Percentiles rank a stretch among this genome's conserved stretches.
Evolutionary conservation across 2,329 filamentous ascomycete species (phyloP).

Genomic region (Aspergillus sp.): DNA sequence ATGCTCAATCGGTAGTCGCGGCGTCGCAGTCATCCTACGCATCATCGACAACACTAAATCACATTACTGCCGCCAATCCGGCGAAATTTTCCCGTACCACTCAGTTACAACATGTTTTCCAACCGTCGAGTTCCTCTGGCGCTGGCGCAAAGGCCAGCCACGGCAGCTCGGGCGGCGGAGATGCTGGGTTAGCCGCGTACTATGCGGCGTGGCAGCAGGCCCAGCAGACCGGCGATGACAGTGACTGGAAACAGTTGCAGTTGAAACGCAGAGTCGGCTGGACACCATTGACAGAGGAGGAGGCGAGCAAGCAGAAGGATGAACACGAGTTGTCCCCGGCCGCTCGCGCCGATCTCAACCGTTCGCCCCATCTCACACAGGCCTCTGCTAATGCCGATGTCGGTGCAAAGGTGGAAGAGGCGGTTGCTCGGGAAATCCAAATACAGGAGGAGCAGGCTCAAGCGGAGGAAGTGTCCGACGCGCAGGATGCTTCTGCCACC

Average conservation of each 20-base stretch:
- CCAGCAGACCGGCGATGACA: slow-evolving; percentile 66
- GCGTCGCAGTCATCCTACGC: slow-evolving; percentile 84
- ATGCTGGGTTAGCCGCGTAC: slow-evolving; percentile 81
- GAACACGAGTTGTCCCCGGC: slow-evolving; percentile 21
- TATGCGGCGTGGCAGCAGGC: slow-evolving; percentile 85
- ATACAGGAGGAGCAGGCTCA: slow-evolving; percentile 54
- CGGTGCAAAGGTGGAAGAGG: slow-evolving; percentile 80
- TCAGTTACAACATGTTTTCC: slow-evolving; percentile 77
- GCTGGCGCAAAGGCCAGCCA: slow-evolving; percentile 58
- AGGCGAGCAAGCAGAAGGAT: slow-evolving; percentile 30
- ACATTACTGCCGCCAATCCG: slow-evolving; percentile 50
- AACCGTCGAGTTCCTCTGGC: slow-evolving; percentile 55
- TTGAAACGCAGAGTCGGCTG: slow-evolving; percentile 87
- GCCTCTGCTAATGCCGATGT: slow-evolving; percentile 49
- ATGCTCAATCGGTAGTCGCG: slow-evolving; percentile 95
- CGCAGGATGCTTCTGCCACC: slow-evolving; percentile 22
- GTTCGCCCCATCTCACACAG: slow-evolving; percentile 63
- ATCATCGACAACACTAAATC: slow-evolving; percentile 60
- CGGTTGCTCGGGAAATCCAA: slow-evolving; percentile 75
- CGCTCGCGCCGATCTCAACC: slow-evolving; percentile 57
- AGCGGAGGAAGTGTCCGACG: slow-evolving; percentile 38
- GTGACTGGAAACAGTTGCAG: slow-evolving; percentile 90
- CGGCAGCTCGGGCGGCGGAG: slow-evolving; percentile 53
- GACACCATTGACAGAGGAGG: slow-evolving; percentile 59
- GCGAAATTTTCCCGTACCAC: slow-evolving; percentile 55